Percentiles rank a stretch among this genome's conserved stretches.
These are phyloP conservation scores for Helenozyma baotianmanensis DNA, from an alignment of 805 yeast species.

Conservation along the genomic window DNA sequence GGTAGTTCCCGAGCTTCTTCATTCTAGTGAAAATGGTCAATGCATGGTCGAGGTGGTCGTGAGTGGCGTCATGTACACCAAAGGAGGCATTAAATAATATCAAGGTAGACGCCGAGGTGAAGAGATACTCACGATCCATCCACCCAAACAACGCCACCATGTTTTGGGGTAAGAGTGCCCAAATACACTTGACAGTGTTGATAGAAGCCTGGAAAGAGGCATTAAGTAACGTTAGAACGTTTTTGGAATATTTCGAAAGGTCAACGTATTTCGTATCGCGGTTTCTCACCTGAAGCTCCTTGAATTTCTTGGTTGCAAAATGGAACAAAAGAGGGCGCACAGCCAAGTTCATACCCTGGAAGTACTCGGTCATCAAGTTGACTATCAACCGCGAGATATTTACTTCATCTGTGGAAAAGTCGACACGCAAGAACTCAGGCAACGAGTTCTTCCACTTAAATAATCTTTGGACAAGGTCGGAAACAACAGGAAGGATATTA, in stretches of 20 bases:
- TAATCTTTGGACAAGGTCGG: slow-evolving; percentile 62
- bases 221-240: slow-evolving; percentile 63
- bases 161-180: slow-evolving; percentile 71
- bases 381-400: slow-evolving; percentile 63
- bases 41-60: slow-evolving; percentile 69
- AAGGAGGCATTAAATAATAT: slow-evolving; percentile 73
- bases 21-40: slow-evolving; percentile 63
- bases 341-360: slow-evolving; percentile 76
- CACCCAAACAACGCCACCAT: slow-evolving; percentile 85
- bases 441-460: slow-evolving; percentile 63
- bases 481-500: slow-evolving; percentile 71
- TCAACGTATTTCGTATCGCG: slow-evolving; percentile 52
- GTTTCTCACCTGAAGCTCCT: slow-evolving; percentile 38
- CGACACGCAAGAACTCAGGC: slow-evolving; percentile 62
- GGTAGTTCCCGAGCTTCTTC: slow-evolving; percentile 75
- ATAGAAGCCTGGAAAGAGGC: slow-evolving; percentile 79
- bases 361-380: slow-evolving; percentile 76
- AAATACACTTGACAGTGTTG: slow-evolving; percentile 64
- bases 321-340: slow-evolving; percentile 74
- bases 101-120: slow-evolving; percentile 71
- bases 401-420: slow-evolving; percentile 50
- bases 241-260: slow-evolving; percentile 60
- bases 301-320: slow-evolving; percentile 64
- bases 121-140: slow-evolving; percentile 80
- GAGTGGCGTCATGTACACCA: slow-evolving; percentile 75